These are phyloP conservation scores for Kalmusia sp. DNA, from an alignment of 2,329 filamentous ascomycete species.

Conservation along the genomic window DNA sequence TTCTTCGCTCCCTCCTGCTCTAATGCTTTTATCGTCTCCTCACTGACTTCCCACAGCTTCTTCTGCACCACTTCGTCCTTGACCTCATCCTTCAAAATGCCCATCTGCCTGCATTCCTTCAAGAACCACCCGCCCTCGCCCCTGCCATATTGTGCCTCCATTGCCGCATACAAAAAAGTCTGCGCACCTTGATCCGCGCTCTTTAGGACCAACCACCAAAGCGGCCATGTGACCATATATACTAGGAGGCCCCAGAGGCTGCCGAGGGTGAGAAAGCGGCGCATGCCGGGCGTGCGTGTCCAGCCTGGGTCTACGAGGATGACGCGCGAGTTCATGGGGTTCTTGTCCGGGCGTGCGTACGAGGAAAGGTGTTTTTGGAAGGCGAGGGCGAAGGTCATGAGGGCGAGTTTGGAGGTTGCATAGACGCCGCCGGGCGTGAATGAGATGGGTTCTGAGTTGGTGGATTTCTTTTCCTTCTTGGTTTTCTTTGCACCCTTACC, in stretches of 20 bases:
- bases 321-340: slow-evolving; percentile 82
- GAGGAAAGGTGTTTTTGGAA: slow-evolving; percentile 91
- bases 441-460: slow-evolving; percentile 33
- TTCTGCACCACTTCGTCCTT: slow-evolving; percentile 81
- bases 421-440: slow-evolving; percentile 56
- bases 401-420: slow-evolving; percentile 67
- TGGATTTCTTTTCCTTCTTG: slow-evolving; percentile 54
- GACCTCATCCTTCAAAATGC: slow-evolving; percentile 75
- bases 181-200: slow-evolving; percentile 84
- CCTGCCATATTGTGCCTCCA: slow-evolving; percentile 76
- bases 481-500: slow-evolving; percentile 56
- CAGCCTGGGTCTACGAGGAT: slow-evolving; percentile 88
- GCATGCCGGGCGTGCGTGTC: slow-evolving; percentile 83
- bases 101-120: slow-evolving; percentile 86
- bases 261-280: slow-evolving; percentile 85
- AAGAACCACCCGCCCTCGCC: slow-evolving; percentile 74
- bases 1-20: slow-evolving; percentile 80
- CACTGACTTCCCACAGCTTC: slow-evolving; percentile 88
- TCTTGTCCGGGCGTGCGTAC: slow-evolving; percentile 82
- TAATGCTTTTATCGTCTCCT: slow-evolving; percentile 75
- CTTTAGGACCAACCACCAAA: slow-evolving; percentile 90
- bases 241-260: slow-evolving; percentile 78
- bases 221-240: slow-evolving; percentile 78
- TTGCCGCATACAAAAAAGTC: slow-evolving; percentile 82
- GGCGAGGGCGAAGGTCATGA: slow-evolving; percentile 87